Evolutionary conservation across 2,329 filamentous ascomycete genomes (phyloP).

Genomic region (Fusarium sp.): DNA sequence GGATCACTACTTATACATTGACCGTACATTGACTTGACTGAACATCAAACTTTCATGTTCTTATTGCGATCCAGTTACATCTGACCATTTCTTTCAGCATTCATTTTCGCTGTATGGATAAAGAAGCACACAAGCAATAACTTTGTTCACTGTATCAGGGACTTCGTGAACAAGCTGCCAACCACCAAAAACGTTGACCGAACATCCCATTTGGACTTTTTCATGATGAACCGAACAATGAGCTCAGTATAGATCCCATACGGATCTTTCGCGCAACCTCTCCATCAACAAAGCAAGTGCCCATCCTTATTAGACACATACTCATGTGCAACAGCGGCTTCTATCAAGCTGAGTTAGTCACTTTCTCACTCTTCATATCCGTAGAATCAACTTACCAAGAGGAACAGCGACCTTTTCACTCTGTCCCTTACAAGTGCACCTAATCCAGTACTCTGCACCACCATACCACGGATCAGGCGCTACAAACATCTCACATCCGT

Average conservation of each 20-base stretch:
- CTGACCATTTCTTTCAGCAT: background rate
- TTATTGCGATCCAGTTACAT: background rate
- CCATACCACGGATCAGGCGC: constrained; percentile 5
- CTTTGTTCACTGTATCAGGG: background rate
- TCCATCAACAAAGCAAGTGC: background rate
- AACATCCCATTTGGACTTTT: background rate
- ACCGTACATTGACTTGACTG: background rate
- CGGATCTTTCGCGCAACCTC: too few relatives aligned
- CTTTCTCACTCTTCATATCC: fast-evolving
- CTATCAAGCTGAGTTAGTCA: fast-evolving
- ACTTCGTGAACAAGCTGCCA: too few relatives aligned
- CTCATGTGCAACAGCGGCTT: background rate
- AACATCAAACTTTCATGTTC: too few relatives aligned
- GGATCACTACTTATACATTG: too few relatives aligned
- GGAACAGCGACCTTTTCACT: background rate
- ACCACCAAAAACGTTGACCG: too few relatives aligned
- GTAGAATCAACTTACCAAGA: background rate
- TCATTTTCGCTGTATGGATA: background rate
- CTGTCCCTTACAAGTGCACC: background rate
- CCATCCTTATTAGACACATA: constrained; percentile 10
- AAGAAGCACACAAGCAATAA: background rate
- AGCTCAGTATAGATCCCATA: too few relatives aligned
- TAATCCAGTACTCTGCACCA: background rate
- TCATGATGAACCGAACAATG: background rate
- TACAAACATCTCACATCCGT: background rate